phyloP scores from a whole-genome alignment of 371 early-diverging fungal genomes.

The Apophysomyces ossiformis region DNA sequence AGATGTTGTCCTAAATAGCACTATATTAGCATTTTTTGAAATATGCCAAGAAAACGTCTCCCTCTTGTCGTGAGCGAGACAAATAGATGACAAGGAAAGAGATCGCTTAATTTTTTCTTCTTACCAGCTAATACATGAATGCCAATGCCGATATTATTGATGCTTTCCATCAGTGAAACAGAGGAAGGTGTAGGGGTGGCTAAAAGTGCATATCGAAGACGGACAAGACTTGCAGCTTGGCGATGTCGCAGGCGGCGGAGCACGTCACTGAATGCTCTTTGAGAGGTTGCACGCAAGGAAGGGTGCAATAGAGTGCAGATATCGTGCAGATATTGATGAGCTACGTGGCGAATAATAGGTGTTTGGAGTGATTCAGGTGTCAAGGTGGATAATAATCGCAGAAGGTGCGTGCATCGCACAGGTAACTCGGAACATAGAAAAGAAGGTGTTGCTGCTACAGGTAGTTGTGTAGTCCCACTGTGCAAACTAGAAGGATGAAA shows the following conservation, averaged over 20 bases:
- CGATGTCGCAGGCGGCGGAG: constrained; percentile 39
- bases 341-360: constrained; percentile 41
- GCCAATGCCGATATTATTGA: constrained; percentile 62
- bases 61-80: constrained; percentile 3
- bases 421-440: constrained; percentile 75
- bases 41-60: constrained; percentile 13
- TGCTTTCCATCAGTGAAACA: constrained; percentile 36
- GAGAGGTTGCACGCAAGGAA: constrained; percentile 36
- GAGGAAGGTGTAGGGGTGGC: constrained; percentile 22
- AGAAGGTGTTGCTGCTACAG: constrained; percentile 53
- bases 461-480: constrained; percentile 15
- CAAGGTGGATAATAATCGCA: constrained; percentile 52
- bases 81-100: constrained; percentile 17
- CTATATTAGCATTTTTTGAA: background rate
- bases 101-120: background rate
- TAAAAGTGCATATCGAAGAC: constrained; percentile 46
- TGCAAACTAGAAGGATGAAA: background rate
- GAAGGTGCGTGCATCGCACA: constrained; percentile 68
- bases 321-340: constrained; percentile 49
- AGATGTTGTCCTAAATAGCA: constrained; percentile 58
- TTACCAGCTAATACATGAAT: constrained; percentile 64
- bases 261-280: constrained; percentile 49
- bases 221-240: constrained; percentile 43
- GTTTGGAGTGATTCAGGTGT: constrained; percentile 38
- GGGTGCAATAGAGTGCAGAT: constrained; percentile 49